A percentile compares a stretch with the other conserved stretches of the same genome.
These are phyloP conservation scores for Pichia manshurica DNA, from an alignment of 805 yeast species.

Conservation along the genomic window DNA sequence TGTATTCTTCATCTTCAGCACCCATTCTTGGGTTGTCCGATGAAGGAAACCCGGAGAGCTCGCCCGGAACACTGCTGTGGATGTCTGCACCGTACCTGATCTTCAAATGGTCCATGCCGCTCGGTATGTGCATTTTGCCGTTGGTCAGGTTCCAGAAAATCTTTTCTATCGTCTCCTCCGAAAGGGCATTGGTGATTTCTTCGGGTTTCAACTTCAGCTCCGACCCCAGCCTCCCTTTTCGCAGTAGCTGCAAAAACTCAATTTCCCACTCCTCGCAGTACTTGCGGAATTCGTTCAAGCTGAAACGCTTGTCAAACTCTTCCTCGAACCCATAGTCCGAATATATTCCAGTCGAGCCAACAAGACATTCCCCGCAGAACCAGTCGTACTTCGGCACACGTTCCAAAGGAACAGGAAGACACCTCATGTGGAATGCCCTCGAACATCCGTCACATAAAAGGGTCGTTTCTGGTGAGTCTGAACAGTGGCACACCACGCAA, in stretches of 20 bases:
- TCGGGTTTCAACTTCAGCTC: slow-evolving; percentile 11
- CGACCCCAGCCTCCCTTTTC: slow-evolving; percentile 11
- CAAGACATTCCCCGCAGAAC: slow-evolving; percentile 80
- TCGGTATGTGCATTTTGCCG: slow-evolving; percentile 12
- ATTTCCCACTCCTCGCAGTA: slow-evolving; percentile 46
- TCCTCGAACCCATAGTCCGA: slow-evolving; percentile 88
- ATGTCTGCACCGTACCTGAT: slow-evolving; percentile 85
- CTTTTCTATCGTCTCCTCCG: slow-evolving; percentile 45
- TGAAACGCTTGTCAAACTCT: slow-evolving; percentile 42
- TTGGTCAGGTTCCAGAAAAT: slow-evolving; percentile 56
- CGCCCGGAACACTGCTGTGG: slow-evolving; percentile 58
- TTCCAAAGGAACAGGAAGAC: slow-evolving; percentile 45
- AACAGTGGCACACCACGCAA: slow-evolving; percentile 40
- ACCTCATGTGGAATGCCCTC: slow-evolving; percentile 57
- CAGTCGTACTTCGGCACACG: slow-evolving; percentile 56
- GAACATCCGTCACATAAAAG: slow-evolving; percentile 73
- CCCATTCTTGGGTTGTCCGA: slow-evolving; percentile 20
- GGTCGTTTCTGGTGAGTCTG: slow-evolving; percentile 41
- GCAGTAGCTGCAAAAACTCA: slow-evolving; percentile 16
- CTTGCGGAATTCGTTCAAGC: slow-evolving; percentile 48
- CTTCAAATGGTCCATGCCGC: slow-evolving; percentile 41
- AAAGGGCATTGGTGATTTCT: slow-evolving; percentile 25
- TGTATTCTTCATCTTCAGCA: slow-evolving; percentile 29
- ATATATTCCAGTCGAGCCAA: slow-evolving; percentile 46
- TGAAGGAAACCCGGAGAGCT: slow-evolving; percentile 73